Conservation (phyloP, 2,329 filamentous ascomycete species). For the Pseudopithomyces maydicus region DNA sequence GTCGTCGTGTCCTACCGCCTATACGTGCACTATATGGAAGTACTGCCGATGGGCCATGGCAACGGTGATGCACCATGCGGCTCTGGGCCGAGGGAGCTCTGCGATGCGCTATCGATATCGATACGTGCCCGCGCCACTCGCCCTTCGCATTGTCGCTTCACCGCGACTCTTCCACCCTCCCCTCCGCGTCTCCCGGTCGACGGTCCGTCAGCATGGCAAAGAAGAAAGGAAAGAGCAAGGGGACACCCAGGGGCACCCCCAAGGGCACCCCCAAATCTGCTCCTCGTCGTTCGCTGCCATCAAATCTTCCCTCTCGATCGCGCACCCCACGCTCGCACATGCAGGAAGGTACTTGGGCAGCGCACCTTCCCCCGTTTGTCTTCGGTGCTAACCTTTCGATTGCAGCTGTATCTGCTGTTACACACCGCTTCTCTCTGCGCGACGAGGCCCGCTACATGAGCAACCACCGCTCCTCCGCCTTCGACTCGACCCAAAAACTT, state of each 20-base stretch:
- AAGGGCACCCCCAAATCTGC: conserved; percentile 23
- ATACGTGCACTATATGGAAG: too few species aligned
- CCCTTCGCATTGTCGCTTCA: neutral
- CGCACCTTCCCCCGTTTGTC: conserved; percentile 11
- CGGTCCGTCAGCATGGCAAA: conserved; percentile 24
- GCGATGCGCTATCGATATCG: conserved; percentile 1
- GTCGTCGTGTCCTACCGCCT: neutral
- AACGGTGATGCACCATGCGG: too few species aligned
- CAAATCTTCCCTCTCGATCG: conserved; percentile 12
- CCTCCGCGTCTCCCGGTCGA: neutral
- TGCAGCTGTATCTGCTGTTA: conserved; percentile 11
- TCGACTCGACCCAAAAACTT: conserved; percentile 56
- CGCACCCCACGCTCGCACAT: conserved; percentile 12
- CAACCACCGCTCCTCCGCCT: conserved; percentile 51
- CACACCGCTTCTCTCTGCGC: conserved; percentile 52
- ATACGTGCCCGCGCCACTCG: neutral
- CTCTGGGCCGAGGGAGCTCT: neutral
- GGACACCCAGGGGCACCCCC: conserved; percentile 16
- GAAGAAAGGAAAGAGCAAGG: conserved; percentile 36
- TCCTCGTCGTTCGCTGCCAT: conserved; percentile 22
- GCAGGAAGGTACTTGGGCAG: conserved; percentile 24
- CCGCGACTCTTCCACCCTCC: conserved; percentile 5
- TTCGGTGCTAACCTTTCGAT: conserved; percentile 23
- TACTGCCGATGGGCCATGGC: too few species aligned
- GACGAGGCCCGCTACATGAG: conserved; percentile 65